phyloP scores from a whole-genome alignment of 2,329 filamentous ascomycete genomes.

The Catunica adiposa region DNA sequence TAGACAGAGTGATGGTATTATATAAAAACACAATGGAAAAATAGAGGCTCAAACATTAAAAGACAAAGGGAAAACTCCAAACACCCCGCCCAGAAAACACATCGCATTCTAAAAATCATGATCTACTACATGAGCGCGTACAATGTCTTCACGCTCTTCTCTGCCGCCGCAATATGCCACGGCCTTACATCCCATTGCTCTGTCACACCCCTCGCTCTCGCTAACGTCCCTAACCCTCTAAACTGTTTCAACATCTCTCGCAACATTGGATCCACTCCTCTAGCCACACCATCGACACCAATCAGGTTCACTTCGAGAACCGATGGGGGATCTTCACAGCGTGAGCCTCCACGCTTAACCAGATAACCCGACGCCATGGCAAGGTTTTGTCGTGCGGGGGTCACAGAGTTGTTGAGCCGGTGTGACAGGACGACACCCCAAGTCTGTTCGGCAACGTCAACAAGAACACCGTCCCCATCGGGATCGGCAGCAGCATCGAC shows the following conservation, averaged over 20 bases:
- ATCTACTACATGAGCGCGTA: slow-evolving; percentile 43
- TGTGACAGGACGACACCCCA: slow-evolving; percentile 60
- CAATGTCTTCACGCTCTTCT: slow-evolving; percentile 50
- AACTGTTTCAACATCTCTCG: slow-evolving; percentile 56
- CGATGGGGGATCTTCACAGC: slow-evolving; percentile 39
- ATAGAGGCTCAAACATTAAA: background rate
- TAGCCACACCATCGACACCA: slow-evolving; percentile 35
- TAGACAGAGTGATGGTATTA: background rate
- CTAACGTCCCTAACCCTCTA: slow-evolving; percentile 50
- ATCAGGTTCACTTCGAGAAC: slow-evolving; percentile 49
- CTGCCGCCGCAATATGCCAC: slow-evolving; percentile 60
- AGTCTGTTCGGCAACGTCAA: slow-evolving; percentile 57
- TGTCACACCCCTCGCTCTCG: slow-evolving; percentile 46
- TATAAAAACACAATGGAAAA: background rate
- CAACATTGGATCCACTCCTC: slow-evolving; percentile 46
- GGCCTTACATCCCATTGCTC: slow-evolving; percentile 49
- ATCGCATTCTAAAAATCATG: too few species aligned
- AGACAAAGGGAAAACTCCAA: too few species aligned
- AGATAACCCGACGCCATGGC: slow-evolving; percentile 49
- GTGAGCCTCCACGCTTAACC: slow-evolving; percentile 42
- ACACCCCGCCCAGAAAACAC: too few species aligned
- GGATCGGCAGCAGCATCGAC: slow-evolving; percentile 26
- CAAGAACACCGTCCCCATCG: slow-evolving; percentile 50
- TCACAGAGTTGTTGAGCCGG: slow-evolving; percentile 42
- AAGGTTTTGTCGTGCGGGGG: slow-evolving; percentile 37